Evolutionary conservation across 1,139 yeast genomes (phyloP).

Genomic region (Suhomyces taliae): DNA sequence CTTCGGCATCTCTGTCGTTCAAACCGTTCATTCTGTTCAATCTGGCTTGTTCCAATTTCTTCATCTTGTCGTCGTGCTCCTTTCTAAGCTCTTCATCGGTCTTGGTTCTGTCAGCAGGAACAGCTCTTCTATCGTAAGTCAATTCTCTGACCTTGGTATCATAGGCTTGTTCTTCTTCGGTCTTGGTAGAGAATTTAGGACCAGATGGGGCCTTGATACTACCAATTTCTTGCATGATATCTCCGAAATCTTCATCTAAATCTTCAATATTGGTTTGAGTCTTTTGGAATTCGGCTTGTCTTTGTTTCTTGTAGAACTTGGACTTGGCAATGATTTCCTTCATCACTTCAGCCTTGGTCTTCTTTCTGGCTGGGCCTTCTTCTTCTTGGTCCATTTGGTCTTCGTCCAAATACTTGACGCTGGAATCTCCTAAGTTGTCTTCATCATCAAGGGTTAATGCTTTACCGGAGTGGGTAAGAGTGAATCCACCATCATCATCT

Average conservation of each 20-base stretch:
- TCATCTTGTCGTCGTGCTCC: conserved; percentile 67
- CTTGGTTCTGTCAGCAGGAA: conserved; percentile 94
- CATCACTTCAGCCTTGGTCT: conserved; percentile 94
- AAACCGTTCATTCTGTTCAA: conserved; percentile 82
- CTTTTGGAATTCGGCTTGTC: conserved; percentile 76
- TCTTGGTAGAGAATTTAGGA: conserved; percentile 30
- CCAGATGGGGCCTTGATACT: conserved; percentile 18
- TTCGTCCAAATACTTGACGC: conserved; percentile 34
- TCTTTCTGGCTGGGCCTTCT: conserved; percentile 54
- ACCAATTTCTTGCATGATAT: conserved; percentile 63
- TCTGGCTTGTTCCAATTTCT: conserved; percentile 74
- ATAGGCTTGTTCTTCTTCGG: conserved; percentile 56
- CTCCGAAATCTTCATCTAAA: conserved; percentile 77
- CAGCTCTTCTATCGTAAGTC: conserved; percentile 82
- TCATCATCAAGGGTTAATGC: conserved; percentile 49
- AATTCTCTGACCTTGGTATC: conserved; percentile 78
- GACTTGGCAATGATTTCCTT: conserved; percentile 95
- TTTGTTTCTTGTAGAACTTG: conserved; percentile 81
- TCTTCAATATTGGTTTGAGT: conserved; percentile 70
- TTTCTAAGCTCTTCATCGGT: conserved; percentile 80
- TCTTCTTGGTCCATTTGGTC: conserved; percentile 28
- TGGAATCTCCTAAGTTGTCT: conserved; percentile 18
- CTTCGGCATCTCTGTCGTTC: conserved; percentile 55
- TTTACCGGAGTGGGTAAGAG: conserved; percentile 80
- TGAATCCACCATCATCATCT: conserved; percentile 44